These are phyloP conservation scores for Spathaspora arborariae DNA, from an alignment of 805 yeast genomes.

Conservation along the genomic window DNA sequence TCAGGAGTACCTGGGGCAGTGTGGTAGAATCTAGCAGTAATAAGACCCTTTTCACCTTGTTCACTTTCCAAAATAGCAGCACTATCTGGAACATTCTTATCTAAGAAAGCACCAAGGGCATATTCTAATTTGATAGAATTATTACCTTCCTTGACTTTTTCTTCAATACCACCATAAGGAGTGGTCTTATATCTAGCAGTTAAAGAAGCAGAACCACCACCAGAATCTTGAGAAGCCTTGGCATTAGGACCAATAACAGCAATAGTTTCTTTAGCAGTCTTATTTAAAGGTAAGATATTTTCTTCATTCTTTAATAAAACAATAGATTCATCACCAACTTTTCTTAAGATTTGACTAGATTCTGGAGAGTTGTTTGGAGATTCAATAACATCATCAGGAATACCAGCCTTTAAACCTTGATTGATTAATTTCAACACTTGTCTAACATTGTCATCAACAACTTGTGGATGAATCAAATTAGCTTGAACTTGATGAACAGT, in stretches of 20 bases:
- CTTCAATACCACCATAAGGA: slow-evolving; percentile 44
- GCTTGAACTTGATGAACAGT: slow-evolving; percentile 40
- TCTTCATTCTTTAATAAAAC: slow-evolving; percentile 56
- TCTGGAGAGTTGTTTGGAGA: slow-evolving; percentile 43
- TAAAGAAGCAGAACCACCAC: slow-evolving; percentile 62
- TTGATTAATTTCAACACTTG: slow-evolving; percentile 46
- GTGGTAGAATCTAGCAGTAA: slow-evolving; percentile 16
- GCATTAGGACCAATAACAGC: slow-evolving; percentile 63
- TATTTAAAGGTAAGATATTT: slow-evolving; percentile 43
- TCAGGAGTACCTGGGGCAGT: slow-evolving; percentile 14
- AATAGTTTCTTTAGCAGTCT: slow-evolving; percentile 19
- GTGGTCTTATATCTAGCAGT: slow-evolving; percentile 45
- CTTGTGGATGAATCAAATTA: slow-evolving; percentile 37
- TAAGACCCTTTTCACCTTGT: slow-evolving; percentile 19
- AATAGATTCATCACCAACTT: slow-evolving; percentile 47
- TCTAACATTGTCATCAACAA: slow-evolving; percentile 47
- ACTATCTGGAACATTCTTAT: slow-evolving; percentile 28
- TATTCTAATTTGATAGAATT: slow-evolving; percentile 20
- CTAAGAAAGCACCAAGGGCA: slow-evolving; percentile 32
- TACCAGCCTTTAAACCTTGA: slow-evolving; percentile 36
- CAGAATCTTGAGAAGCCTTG: slow-evolving; percentile 45
- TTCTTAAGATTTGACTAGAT: slow-evolving; percentile 39
- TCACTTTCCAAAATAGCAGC: slow-evolving; percentile 16
- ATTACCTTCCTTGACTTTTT: slow-evolving; percentile 23
- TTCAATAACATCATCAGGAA: slow-evolving; percentile 35